These are phyloP conservation scores for Lodderomyces elongisporus DNA, from an alignment of 1,139 yeast species.

Conservation along the genomic window DNA sequence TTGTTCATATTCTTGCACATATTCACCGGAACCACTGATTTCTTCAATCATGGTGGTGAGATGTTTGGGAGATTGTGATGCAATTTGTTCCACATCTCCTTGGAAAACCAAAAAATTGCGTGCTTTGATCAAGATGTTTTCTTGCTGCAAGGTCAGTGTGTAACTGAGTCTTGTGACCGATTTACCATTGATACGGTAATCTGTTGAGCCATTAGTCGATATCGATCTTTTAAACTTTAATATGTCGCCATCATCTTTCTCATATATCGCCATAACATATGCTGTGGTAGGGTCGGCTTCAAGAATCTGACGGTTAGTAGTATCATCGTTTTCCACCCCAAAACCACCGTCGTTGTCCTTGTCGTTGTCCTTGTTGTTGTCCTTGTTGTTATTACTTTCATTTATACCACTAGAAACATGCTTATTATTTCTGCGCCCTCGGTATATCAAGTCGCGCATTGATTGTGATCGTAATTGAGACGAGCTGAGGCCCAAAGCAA, in stretches of 20 bases:
- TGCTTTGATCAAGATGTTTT: slow-evolving; percentile 83
- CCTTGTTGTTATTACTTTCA: neutral
- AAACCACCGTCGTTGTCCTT: slow-evolving; percentile 1
- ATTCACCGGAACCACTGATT: slow-evolving; percentile 76
- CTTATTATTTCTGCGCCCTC: slow-evolving; percentile 47
- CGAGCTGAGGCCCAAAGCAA: slow-evolving; percentile 84
- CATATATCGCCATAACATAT: slow-evolving; percentile 76
- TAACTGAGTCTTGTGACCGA: slow-evolving; percentile 65
- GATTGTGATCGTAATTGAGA: slow-evolving; percentile 71
- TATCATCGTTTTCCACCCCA: slow-evolving; percentile 14
- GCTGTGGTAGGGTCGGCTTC: slow-evolving; percentile 55
- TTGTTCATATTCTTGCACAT: slow-evolving; percentile 60
- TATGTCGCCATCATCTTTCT: slow-evolving; percentile 52
- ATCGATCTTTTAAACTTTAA: slow-evolving; percentile 54
- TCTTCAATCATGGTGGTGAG: slow-evolving; percentile 72
- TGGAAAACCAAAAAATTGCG: slow-evolving; percentile 91
- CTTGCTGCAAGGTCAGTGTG: slow-evolving; percentile 60
- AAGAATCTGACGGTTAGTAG: slow-evolving; percentile 14
- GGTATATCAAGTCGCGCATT: slow-evolving; percentile 71
- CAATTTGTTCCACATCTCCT: slow-evolving; percentile 94
- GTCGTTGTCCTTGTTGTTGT: neutral
- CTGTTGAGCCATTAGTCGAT: slow-evolving; percentile 54
- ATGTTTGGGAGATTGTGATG: slow-evolving; percentile 78
- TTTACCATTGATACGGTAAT: slow-evolving; percentile 62
- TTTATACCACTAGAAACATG: too few relatives aligned